phyloP scores from a whole-genome alignment of 192 early-diverging fungal species.

The Coemansia guatemalensis region DNA sequence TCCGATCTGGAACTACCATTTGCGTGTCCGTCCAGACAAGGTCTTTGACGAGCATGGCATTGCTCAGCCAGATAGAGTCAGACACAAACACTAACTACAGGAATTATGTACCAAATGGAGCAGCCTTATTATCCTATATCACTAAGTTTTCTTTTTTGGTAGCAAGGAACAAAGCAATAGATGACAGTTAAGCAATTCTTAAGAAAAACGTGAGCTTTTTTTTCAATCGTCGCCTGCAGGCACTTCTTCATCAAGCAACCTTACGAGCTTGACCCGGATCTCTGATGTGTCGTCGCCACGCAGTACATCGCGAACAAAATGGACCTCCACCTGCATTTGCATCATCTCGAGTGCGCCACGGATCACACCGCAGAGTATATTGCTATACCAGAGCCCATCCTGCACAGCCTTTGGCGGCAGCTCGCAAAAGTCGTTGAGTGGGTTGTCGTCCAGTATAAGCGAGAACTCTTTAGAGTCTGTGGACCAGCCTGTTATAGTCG shows the following conservation, averaged over 20 bases:
- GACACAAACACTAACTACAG: neutral
- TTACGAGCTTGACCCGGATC: constrained; percentile 86
- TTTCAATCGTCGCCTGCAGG: constrained; percentile 83
- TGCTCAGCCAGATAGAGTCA: constrained; percentile 6
- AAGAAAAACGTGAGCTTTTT: neutral
- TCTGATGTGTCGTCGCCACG: constrained; percentile 87
- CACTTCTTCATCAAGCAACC: constrained; percentile 93
- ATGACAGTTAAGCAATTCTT: neutral
- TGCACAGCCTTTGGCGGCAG: constrained; percentile 77
- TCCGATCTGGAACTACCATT: constrained; percentile 42
- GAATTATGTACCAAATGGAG: too few species aligned
- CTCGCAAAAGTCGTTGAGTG: constrained; percentile 96
- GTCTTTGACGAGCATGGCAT: constrained; percentile 38
- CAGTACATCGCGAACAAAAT: constrained; percentile 82
- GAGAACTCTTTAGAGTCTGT: constrained; percentile 87
- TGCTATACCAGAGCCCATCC: constrained; percentile 93
- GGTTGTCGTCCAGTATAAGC: constrained; percentile 94
- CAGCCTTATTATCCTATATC: neutral
- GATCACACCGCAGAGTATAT: constrained; percentile 91
- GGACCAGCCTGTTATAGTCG: constrained; percentile 79
- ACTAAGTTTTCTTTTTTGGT: neutral
- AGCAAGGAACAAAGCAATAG: too few species aligned
- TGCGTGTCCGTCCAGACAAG: constrained; percentile 38
- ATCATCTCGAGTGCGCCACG: constrained; percentile 97
- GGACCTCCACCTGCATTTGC: constrained; percentile 86